Evolutionary conservation across 1,139 yeast species (phyloP).

Genomic region (Saccharomyces uvarum): DNA sequence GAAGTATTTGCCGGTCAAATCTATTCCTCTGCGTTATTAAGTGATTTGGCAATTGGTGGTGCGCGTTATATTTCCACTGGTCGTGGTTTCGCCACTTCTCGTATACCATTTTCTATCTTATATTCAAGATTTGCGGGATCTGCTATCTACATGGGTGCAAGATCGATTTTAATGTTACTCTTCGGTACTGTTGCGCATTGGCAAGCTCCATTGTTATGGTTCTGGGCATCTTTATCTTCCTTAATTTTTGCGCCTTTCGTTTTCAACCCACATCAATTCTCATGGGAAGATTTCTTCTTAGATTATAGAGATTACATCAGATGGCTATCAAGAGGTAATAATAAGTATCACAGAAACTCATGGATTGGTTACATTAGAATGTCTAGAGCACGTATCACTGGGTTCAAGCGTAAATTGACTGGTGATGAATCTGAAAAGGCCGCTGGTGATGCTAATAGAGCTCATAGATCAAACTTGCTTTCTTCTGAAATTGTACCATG

Average conservation of each 20-base stretch:
- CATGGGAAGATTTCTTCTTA: conserved; percentile 97
- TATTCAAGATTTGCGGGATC: conserved; percentile 97
- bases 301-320: conserved; percentile 97
- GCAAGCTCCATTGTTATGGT: conserved; percentile 97
- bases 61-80: conserved; percentile 98
- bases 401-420: conserved; percentile 86
- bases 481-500: conserved; percentile 86
- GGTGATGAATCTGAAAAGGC: conserved; percentile 89
- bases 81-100: conserved; percentile 98
- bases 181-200: conserved; percentile 91
- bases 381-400: conserved; percentile 94
- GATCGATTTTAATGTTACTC: conserved; percentile 78
- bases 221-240: conserved; percentile 92
- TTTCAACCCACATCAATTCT: conserved; percentile 97
- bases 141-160: conserved; percentile 92
- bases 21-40: conserved; percentile 81
- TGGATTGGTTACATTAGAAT: conserved; percentile 98
- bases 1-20: conserved; percentile 98
- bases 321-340: conserved; percentile 98
- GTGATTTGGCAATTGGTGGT: conserved; percentile 97
- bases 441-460: conserved; percentile 92
- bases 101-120: conserved; percentile 92
- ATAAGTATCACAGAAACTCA: conserved; percentile 97
- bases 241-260: conserved; percentile 89
- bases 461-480: conserved; percentile 80